A percentile compares a stretch with the other conserved stretches of the same genome.
These are phyloP conservation scores for Dysphania ambrosioides DNA, from an alignment of 148 eudicot genomes.

Conservation along the genomic window DNA sequence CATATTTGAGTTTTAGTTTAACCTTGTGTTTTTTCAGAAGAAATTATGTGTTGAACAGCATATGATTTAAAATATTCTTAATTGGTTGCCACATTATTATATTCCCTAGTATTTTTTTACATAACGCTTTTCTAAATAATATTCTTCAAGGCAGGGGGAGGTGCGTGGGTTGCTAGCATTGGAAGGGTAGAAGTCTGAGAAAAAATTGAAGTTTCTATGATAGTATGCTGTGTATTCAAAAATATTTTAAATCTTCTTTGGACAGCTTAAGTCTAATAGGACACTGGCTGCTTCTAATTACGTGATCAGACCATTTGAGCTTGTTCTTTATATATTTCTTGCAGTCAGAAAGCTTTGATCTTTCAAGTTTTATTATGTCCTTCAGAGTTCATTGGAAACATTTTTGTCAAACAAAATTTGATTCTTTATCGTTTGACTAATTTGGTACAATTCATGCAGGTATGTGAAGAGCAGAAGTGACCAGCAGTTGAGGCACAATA, in stretches of 20 bases:
- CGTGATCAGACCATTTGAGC: too few relatives aligned
- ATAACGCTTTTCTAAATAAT: too few relatives aligned
- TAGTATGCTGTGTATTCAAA: too few relatives aligned
- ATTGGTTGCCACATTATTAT: background rate
- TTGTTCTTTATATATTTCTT: background rate
- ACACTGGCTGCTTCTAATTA: too few relatives aligned
- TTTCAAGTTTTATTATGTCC: too few relatives aligned
- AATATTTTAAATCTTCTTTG: too few relatives aligned
- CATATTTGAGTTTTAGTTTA: background rate
- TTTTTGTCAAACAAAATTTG: background rate
- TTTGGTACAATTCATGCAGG: slow-evolving; percentile 26
- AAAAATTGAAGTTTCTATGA: too few relatives aligned
- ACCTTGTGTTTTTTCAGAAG: background rate
- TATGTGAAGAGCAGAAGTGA: slow-evolving; percentile 87
- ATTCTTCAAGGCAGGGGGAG: too few relatives aligned
- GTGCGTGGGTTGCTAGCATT: too few relatives aligned
- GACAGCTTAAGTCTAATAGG: too few relatives aligned
- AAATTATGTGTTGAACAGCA: background rate
- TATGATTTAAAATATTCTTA: background rate
- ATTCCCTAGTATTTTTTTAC: too few relatives aligned
- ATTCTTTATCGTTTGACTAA: background rate
- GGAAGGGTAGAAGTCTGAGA: too few relatives aligned
- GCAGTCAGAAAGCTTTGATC: background rate
- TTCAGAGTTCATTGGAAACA: background rate
- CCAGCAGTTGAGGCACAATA: slow-evolving; percentile 45